phyloP scores from a whole-genome alignment of 2,329 filamentous ascomycete genomes.

The Pseudogymnoascus sp. region DNA sequence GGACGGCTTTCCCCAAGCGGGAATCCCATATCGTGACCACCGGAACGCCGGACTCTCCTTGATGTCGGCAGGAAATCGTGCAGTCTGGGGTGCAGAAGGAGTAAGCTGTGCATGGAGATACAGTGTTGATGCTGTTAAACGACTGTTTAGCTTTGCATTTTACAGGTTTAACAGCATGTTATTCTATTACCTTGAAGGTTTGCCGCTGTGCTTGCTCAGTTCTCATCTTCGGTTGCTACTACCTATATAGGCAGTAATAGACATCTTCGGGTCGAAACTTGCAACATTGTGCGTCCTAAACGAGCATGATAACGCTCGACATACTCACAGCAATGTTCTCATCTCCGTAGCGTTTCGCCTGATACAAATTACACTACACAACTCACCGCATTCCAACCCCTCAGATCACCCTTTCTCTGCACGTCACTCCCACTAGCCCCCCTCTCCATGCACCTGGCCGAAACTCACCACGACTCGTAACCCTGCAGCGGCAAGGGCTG shows the following conservation, averaged over 20 bases:
- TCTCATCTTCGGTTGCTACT: neutral
- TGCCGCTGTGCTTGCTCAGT: neutral
- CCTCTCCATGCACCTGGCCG: neutral
- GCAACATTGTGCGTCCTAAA: neutral
- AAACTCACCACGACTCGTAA: neutral
- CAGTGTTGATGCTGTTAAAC: neutral
- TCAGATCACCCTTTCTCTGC: slow-evolving; percentile 3
- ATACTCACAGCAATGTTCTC: neutral
- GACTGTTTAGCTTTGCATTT: neutral
- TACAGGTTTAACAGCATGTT: neutral
- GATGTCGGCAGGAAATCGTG: neutral
- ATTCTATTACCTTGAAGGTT: neutral
- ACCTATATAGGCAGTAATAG: neutral
- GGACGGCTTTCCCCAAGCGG: neutral
- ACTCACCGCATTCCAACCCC: neutral
- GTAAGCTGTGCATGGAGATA: neutral
- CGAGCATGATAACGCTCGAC: neutral
- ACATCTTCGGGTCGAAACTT: neutral
- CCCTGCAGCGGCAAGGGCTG: slow-evolving; percentile 3
- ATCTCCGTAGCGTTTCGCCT: neutral
- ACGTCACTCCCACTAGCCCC: slow-evolving; percentile 3
- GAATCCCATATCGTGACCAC: neutral
- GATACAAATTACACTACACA: neutral
- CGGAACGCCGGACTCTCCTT: neutral
- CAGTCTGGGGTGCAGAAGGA: neutral